phyloP scores from a whole-genome alignment of 495 filamentous ascomycete genomes.

The Cenococcum geophilum region DNA sequence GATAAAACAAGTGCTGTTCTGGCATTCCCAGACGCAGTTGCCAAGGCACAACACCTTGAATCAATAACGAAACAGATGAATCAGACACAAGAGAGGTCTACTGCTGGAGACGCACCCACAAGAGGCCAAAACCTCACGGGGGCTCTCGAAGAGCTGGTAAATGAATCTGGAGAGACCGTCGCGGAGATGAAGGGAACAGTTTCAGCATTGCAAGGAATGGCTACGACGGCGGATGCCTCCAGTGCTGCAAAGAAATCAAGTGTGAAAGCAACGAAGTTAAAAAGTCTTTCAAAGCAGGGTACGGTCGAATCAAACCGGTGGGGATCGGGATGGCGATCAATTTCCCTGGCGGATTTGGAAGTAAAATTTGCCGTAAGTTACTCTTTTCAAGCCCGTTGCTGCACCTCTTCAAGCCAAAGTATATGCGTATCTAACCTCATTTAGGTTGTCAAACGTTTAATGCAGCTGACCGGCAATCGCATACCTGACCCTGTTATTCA shows the following conservation, averaged over 20 bases:
- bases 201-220: too few species aligned
- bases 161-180: too few species aligned
- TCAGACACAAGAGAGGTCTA: background rate
- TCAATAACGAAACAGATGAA: background rate
- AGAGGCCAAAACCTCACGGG: too few species aligned
- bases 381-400: too few species aligned
- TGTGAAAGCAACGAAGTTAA: slow-evolving; percentile 6
- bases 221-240: too few species aligned
- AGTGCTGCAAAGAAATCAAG: slow-evolving; percentile 1
- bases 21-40: background rate
- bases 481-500: slow-evolving; percentile 62
- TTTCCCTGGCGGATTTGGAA: slow-evolving; percentile 51
- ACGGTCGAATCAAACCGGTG: background rate
- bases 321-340: slow-evolving; percentile 44
- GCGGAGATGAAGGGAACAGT: too few species aligned
- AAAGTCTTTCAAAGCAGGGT: background rate
- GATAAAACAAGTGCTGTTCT: background rate
- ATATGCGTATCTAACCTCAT: slow-evolving; percentile 6
- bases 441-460: slow-evolving; percentile 69
- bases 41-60: background rate
- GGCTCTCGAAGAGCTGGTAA: too few species aligned
- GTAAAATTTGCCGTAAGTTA: slow-evolving; percentile 69
- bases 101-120: too few species aligned
- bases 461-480: slow-evolving; percentile 67
- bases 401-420: background rate